Conservation (phyloP, 176 grass and related monocot species). For the Raddia guianensis region DNA sequence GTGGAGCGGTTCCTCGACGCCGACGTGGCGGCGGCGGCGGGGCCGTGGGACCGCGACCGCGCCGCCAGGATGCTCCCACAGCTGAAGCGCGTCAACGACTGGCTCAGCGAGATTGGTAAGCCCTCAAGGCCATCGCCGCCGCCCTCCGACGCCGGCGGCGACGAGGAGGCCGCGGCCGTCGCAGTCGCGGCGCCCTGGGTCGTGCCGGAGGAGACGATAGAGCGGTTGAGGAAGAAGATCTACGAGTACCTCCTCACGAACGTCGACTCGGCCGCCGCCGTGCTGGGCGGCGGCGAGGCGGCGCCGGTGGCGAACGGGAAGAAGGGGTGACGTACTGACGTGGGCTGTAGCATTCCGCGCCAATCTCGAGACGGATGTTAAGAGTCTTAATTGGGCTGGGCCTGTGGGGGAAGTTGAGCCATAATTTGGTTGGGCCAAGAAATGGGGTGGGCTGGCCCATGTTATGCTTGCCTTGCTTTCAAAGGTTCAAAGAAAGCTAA, state of each 20-base stretch:
- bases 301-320: constrained; percentile 39
- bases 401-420: neutral
- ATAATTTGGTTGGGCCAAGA: neutral
- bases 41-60: constrained; percentile 67
- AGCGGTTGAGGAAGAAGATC: constrained; percentile 80
- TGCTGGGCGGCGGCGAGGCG: constrained; percentile 58
- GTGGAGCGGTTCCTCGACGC: constrained; percentile 92
- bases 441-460: neutral
- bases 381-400: constrained; percentile 29
- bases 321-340: constrained; percentile 36
- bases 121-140: constrained; percentile 33
- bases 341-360: constrained; percentile 20
- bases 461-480: too few relatives aligned
- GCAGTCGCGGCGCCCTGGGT: neutral
- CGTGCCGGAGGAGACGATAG: constrained; percentile 74
- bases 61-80: constrained; percentile 82
- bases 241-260: constrained; percentile 88
- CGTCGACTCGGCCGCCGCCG: constrained; percentile 83
- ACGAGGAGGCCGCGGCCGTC: constrained; percentile 9
- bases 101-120: constrained; percentile 75
- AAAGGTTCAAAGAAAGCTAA: too few relatives aligned
- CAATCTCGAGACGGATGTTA: neutral
- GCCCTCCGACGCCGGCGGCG: constrained; percentile 7
- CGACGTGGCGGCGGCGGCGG: constrained; percentile 51
- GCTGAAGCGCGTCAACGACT: constrained; percentile 92